Evolutionary conservation across 768 basidiomycete species (phyloP), one percentile per base, ranked within the genome.

Genomic region (Russula abietina): DNA sequence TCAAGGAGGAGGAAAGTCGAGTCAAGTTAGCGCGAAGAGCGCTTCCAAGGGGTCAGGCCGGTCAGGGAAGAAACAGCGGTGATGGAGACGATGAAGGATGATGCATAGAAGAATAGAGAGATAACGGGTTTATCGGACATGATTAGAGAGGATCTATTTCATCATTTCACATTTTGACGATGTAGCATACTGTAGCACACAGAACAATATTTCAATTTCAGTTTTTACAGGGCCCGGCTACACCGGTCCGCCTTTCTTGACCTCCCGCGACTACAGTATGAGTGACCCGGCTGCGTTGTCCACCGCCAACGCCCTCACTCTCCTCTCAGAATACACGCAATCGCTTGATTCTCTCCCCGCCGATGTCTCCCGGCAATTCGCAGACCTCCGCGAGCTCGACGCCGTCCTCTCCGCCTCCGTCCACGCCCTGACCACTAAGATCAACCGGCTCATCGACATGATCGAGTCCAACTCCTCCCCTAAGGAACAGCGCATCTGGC

Each of bases 381-480:
- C 89, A 12, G 97, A 99, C 80, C 85, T 99, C 58, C 91, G 94
- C 67, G 97, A 99, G 77, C 90, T 99, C 76, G 97, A 98, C 74
- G 97, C 96, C 61, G 97, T 99, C 62, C 83, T 99, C 68, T 94
- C 93, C 68, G 80, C 89, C 49, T 92, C 92, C 65, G 89, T 96
- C 75, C 73, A 84, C 67, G 79, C 83, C 68, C 88, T 99, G 71
- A 93, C 89, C 61, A 69, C 80, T 50, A 93, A 93, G 75, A 87
- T 98, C 67, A 80, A 83, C 61, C 72, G 74, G 43, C 87, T 99
- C 67, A 88, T 86, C 45, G 71, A 77, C 61, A 85, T 91, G 82
- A 85, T 97, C 70, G 86, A 92, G 71, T 78, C 82, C 61, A 79
- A 82, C 68, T 70, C 73, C 2, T 79, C 77, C 22, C 73, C 77